Percentiles rank a stretch among this genome's conserved stretches.
Conservation (phyloP, 352 stramenopile genomes). For the Phytophthora litchii region DNA sequence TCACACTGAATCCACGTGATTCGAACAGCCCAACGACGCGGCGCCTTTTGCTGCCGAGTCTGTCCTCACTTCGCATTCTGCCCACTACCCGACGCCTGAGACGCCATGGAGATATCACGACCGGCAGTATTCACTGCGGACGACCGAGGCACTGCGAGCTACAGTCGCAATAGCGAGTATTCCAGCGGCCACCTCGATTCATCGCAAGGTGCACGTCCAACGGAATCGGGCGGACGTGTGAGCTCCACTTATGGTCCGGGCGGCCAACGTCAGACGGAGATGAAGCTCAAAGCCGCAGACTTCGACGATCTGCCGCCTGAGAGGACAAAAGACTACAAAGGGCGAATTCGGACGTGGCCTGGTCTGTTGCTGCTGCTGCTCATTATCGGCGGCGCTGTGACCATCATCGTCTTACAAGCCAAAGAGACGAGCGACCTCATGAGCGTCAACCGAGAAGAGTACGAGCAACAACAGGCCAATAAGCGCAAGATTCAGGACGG, state of each 20-base stretch:
- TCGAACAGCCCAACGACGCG: conserved; percentile 23
- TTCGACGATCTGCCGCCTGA: conserved; percentile 43
- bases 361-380: conserved; percentile 56
- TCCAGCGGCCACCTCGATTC: conserved; percentile 31
- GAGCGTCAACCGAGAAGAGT: conserved; percentile 18
- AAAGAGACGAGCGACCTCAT: conserved; percentile 40
- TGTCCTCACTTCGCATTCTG: background rate
- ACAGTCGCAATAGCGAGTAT: conserved; percentile 21
- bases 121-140: conserved; percentile 10
- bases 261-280: conserved; percentile 50
- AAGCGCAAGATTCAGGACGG: conserved; percentile 54
- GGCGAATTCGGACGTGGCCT: conserved; percentile 67
- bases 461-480: conserved; percentile 30
- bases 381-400: conserved; percentile 38
- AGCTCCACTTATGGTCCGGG: conserved; percentile 13
- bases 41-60: background rate
- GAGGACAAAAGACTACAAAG: conserved; percentile 67
- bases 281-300: conserved; percentile 59
- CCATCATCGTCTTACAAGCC: conserved; percentile 48
- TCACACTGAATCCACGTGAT: conserved; percentile 9
- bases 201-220: conserved; percentile 28
- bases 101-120: conserved; percentile 24
- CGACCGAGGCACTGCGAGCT: background rate
- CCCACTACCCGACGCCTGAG: background rate
- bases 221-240: conserved; percentile 23